These are phyloP conservation scores for Aspergillus sp. DNA, from an alignment of 2,329 filamentous ascomycete species.

Conservation along the genomic window DNA sequence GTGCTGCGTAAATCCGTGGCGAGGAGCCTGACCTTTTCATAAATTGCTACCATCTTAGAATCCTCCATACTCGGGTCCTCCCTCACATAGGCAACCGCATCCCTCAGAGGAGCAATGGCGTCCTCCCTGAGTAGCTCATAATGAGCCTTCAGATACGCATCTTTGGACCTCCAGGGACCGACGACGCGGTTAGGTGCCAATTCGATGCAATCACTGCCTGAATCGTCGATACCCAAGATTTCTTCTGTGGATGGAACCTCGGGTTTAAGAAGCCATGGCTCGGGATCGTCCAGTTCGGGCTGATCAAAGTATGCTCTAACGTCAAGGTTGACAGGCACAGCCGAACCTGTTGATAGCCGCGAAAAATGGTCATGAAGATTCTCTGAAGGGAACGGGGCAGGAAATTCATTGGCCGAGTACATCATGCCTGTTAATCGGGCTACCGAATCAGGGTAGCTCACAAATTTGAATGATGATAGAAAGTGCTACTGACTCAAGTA, in stretches of 20 bases:
- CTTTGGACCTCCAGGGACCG: conserved; percentile 59
- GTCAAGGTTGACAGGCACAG: conserved; percentile 24
- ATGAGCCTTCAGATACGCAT: conserved; percentile 69
- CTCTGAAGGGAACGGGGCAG: background rate
- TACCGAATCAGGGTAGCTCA: too few species aligned
- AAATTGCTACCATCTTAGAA: conserved; percentile 59
- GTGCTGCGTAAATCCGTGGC: background rate
- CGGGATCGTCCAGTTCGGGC: conserved; percentile 10
- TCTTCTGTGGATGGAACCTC: conserved; percentile 44
- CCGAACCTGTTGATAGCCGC: background rate
- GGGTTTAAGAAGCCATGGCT: conserved; percentile 37
- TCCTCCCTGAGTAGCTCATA: conserved; percentile 78
- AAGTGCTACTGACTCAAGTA: background rate
- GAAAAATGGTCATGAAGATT: background rate
- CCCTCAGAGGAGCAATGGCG: conserved; percentile 65
- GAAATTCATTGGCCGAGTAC: background rate
- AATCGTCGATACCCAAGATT: conserved; percentile 29
- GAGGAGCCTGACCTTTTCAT: conserved; percentile 59
- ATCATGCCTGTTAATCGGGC: background rate
- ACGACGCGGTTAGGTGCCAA: conserved; percentile 56
- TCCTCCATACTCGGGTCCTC: conserved; percentile 58
- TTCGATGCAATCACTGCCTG: conserved; percentile 28
- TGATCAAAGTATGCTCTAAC: conserved; percentile 31
- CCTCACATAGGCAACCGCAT: conserved; percentile 61
- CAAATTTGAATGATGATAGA: background rate